Conservation (phyloP, 306 rosid species). For the Begonia loranthoides region DNA sequence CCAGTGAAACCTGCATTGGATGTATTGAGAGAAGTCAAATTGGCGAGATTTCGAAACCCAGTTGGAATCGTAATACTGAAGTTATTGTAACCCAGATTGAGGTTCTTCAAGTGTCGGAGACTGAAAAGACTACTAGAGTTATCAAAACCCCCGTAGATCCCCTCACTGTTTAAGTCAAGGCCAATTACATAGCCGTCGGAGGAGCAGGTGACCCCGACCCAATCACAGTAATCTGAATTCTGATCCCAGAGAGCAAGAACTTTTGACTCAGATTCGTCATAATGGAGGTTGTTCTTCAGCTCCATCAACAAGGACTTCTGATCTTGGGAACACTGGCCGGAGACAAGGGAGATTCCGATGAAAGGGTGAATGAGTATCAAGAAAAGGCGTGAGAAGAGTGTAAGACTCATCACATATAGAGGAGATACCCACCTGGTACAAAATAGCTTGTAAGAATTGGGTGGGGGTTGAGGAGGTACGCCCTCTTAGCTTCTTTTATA, state of each 20-base stretch:
- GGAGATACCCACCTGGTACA: slow-evolving; percentile 3
- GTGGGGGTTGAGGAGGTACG: too few relatives aligned
- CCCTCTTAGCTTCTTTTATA: too few relatives aligned
- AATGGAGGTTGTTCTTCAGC: slow-evolving; percentile 22
- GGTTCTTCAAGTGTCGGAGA: slow-evolving; percentile 3
- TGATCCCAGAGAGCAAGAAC: slow-evolving; percentile 25
- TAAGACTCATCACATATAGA: slow-evolving; percentile 13
- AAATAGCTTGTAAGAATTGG: too few relatives aligned
- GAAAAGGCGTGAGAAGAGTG: slow-evolving; percentile 16
- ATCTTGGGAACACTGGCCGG: slow-evolving; percentile 24
- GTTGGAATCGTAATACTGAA: slow-evolving; percentile 12
- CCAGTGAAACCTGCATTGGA: slow-evolving; percentile 11
- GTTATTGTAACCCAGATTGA: slow-evolving; percentile 14
- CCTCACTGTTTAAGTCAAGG: slow-evolving; percentile 12
- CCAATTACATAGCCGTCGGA: slow-evolving; percentile 8
- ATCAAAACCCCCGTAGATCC: background rate
- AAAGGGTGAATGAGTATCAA: background rate
- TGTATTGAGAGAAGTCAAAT: slow-evolving; percentile 11
- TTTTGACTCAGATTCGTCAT: background rate
- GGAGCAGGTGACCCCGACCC: slow-evolving; percentile 31
- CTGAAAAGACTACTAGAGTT: slow-evolving; percentile 16
- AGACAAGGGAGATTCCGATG: slow-evolving; percentile 2
- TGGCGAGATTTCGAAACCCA: background rate
- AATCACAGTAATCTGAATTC: slow-evolving; percentile 20
- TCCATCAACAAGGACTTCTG: slow-evolving; percentile 29